Evolutionary conservation across 352 stramenopile species (phyloP).

Genomic region (Aphanomyces cochlioides): DNA sequence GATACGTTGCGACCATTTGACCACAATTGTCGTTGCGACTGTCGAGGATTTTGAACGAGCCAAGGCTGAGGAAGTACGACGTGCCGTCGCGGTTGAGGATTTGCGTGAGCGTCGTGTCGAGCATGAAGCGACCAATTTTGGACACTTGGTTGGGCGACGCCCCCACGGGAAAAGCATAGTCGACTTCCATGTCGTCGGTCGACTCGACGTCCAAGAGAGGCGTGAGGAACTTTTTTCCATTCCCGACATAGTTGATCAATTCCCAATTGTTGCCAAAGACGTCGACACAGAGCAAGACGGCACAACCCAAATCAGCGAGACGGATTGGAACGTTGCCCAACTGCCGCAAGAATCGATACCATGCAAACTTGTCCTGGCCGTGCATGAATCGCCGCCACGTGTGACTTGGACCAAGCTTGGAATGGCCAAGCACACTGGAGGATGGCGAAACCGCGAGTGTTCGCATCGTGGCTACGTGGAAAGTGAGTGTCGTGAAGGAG

Average conservation of each 20-base stretch:
- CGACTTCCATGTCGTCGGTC: neutral
- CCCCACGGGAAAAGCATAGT: neutral
- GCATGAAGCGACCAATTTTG: conserved; percentile 1
- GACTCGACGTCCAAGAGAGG: neutral
- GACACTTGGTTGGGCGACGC: neutral
- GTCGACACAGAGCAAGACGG: neutral
- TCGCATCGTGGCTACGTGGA: too few species aligned
- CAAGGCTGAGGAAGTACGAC: neutral
- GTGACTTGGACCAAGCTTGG: too few species aligned
- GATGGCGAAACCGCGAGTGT: too few species aligned
- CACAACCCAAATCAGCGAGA: neutral
- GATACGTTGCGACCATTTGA: neutral
- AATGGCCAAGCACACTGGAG: too few species aligned
- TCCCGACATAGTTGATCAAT: conserved; percentile 6
- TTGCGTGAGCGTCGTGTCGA: neutral
- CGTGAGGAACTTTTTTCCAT: conserved; percentile 4
- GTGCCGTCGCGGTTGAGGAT: neutral
- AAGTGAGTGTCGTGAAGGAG: too few species aligned
- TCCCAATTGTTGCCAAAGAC: conserved; percentile 10
- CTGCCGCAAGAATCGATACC: too few species aligned
- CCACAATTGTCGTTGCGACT: conserved; percentile 13
- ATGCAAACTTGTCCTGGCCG: too few species aligned
- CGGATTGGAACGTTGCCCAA: neutral
- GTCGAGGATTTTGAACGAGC: neutral
- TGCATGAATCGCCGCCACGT: too few species aligned